Base-by-base conservation (phyloP, 768 basidiomycete genomes). In the Rhodotorula graminis region DNA sequence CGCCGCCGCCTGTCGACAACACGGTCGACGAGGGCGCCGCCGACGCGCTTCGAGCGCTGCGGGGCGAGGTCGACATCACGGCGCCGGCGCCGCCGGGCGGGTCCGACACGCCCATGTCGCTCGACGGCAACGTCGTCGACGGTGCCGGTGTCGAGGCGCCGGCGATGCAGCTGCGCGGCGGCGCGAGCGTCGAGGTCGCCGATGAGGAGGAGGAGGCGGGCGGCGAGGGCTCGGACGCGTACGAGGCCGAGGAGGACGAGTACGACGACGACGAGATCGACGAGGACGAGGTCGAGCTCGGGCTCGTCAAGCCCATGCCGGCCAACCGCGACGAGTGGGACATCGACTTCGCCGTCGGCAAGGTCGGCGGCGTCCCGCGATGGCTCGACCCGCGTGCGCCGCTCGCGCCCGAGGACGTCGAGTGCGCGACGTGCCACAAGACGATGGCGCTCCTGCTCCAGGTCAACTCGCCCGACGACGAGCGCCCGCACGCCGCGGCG, bases 251-350 rank as follows among this genome's bases (percentile, higher is more conserved):
- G 10, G 67, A 69, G 7, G 65, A 72, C 19, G 70, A 71, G 2
- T 56, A 71, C n/a, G 71, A 76, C 49, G 85, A 83, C 2, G 82
- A 84, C 31, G 85, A 84, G 2, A 85, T 86, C 15, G 86, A 87
- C 8, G 87, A 87, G 27, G 87, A 78, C 49, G 76, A 77, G 47
- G 78, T 78, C 49, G 77, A 86, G 61, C 62, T 78, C 7, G 77
- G 77, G 0, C 58, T 73, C 9, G 40, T 7, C 87, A 88, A 50
- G 85, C 86, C 47, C 81, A 83, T 77, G 85, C 86, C 33, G 86
- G 88, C 70, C 15, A 53, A 50, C 5, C 74, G 71, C 68, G 69
- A 78, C 21, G 70, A 56, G 7, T 78, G 73, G 73, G 69, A 78
- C 64, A 64, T 78, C 19, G 77, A 76, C 57, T 68, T 58, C 31